Percentiles rank a stretch among this genome's conserved stretches.
Evolutionary conservation across 2,329 filamentous ascomycete genomes (phyloP).

Genomic region (Dactylella cylindrospora): DNA sequence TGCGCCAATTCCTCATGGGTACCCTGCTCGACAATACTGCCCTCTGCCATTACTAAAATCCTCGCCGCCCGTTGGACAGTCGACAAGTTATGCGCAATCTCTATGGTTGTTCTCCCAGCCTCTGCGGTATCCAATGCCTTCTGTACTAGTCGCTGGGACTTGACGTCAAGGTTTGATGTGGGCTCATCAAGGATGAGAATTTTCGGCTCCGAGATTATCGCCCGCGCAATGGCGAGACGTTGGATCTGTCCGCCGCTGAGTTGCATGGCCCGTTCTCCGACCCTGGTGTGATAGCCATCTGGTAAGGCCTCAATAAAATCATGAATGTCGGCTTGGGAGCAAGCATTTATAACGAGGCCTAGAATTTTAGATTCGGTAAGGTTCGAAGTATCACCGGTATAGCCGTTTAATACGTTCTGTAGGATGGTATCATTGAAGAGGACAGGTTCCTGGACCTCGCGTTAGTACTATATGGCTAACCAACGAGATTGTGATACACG

Average conservation of each 20-base stretch:
- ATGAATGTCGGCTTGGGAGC: slow-evolving; percentile 66
- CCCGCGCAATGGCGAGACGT: slow-evolving; percentile 60
- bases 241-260: slow-evolving; percentile 62
- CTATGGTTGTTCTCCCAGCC: slow-evolving; percentile 65
- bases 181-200: slow-evolving; percentile 63
- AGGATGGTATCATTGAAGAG: slow-evolving; percentile 67
- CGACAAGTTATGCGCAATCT: slow-evolving; percentile 61
- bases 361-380: slow-evolving; percentile 37
- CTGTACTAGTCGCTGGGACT: slow-evolving; percentile 68
- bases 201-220: slow-evolving; percentile 58
- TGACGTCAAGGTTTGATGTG: slow-evolving; percentile 63
- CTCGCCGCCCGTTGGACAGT: slow-evolving; percentile 52
- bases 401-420: slow-evolving; percentile 68
- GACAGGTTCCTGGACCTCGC: slow-evolving; percentile 69
- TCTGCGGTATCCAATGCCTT: slow-evolving; percentile 66
- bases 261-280: slow-evolving; percentile 60
- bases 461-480: slow-evolving; percentile 69
- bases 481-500: slow-evolving; percentile 64
- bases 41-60: slow-evolving; percentile 53
- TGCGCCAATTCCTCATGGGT: slow-evolving; percentile 53
- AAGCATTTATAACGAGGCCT: slow-evolving; percentile 53
- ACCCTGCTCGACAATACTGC: slow-evolving; percentile 52
- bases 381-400: slow-evolving; percentile 49
- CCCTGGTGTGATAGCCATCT: slow-evolving; percentile 58
- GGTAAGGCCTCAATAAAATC: slow-evolving; percentile 59